Evolutionary conservation across 2,329 filamentous ascomycete species (phyloP), one percentile per base, ranked within the genome.

Genomic region (Bretziella fagacearum): DNA sequence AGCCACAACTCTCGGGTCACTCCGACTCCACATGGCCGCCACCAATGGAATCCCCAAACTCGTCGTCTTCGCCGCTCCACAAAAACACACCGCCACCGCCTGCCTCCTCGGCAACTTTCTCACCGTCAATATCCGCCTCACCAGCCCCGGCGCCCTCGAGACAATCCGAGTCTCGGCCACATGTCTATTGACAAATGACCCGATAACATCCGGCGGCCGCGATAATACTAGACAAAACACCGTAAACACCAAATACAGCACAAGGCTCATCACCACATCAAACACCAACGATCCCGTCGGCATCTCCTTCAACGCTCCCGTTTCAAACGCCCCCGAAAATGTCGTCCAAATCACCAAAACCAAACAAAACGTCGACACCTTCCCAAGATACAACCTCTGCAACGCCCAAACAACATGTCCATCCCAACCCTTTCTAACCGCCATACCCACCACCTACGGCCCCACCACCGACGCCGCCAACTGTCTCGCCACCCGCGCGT

Each of bases 51-150:
- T 79, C 0, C 79, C 79, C 49, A 84, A 65, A 2, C 74, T 77
- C 1, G 79, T 78, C 2, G 79, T 82, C 60, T 85, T 85, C 11
- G 79, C 79, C 0, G 80, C 78, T 22, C 75, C 77, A 55, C 79
- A 83, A 59, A 84, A 84, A 54, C 79, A 83, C 11, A 82, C 73
- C 0, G 81, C 78, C 43, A 84, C 71, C 0, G 79, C 72, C 54
- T 83, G 74, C 49, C 72, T 69, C 30, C 69, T 70, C 0, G 69
- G 62, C 57, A 81, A 66, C 55, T 68, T 73, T 29, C 67, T 59
- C 2, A 70, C 58, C 1, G 68, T 69, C 1, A 74, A n/a, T 6
- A 54, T 56, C 36, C 58, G 59, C 48, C 57, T 55, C 37, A 62
- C 4, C n/a, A 52, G 35, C 0, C 29, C 23, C 1, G 62, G 63